Percentiles rank a stretch among this genome's conserved stretches.
Evolutionary conservation across 1,139 yeast genomes (phyloP).

Genomic region (Hansenula sp.): DNA sequence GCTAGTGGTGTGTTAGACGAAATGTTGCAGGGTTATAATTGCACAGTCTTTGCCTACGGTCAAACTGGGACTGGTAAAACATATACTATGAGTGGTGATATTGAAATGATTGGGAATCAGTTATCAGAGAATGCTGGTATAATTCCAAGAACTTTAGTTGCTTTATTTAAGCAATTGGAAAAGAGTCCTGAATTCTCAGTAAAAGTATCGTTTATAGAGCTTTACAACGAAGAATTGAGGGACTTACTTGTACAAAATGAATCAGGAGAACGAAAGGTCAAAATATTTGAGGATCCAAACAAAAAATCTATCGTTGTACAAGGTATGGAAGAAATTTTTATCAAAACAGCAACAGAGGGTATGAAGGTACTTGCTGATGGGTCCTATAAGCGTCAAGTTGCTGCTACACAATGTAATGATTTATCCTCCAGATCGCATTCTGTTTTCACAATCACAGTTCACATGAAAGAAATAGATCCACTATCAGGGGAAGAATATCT

Average conservation of each 20-base stretch:
- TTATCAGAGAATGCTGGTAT: conserved; percentile 52
- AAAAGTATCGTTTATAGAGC: conserved; percentile 64
- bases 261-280: conserved; percentile 27
- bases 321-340: conserved; percentile 45
- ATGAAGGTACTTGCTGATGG: conserved; percentile 45
- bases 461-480: conserved; percentile 35
- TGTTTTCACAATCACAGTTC: conserved; percentile 61
- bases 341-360: conserved; percentile 36
- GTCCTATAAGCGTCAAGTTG: conserved; percentile 52
- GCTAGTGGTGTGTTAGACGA: conserved; percentile 58
- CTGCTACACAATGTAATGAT: conserved; percentile 66
- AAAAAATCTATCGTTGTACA: conserved; percentile 33
- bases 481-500: conserved; percentile 35
- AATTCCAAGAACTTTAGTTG: conserved; percentile 58
- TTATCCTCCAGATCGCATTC: conserved; percentile 74
- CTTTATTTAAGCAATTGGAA: conserved; percentile 43
- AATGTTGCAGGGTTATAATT: conserved; percentile 60
- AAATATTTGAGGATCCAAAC: conserved; percentile 39
- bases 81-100: conserved; percentile 79
- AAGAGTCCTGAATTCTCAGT: conserved; percentile 49
- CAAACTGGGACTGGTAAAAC: conserved; percentile 83
- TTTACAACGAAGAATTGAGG: conserved; percentile 68
- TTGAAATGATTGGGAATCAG: conserved; percentile 22
- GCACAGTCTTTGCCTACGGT: conserved; percentile 73
- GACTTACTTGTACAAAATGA: conserved; percentile 43